Conservation (phyloP, 2,329 filamentous ascomycete genomes). For the Fusarium sororula region DNA sequence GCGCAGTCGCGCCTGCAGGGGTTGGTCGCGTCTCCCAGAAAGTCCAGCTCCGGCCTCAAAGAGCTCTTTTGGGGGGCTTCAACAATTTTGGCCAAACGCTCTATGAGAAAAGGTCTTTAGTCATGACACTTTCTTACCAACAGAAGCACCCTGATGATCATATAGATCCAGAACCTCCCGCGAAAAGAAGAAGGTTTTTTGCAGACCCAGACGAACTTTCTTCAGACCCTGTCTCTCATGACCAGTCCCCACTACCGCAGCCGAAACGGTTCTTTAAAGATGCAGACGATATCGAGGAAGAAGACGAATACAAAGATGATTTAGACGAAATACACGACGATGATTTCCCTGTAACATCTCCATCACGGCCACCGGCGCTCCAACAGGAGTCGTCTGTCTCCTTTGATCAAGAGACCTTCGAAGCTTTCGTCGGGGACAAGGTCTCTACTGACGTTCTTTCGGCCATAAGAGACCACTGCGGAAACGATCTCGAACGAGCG, state of each 20-base stretch:
- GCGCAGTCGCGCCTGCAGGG: constrained; percentile 46
- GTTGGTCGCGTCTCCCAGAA: constrained; percentile 51
- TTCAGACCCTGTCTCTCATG: constrained; percentile 39
- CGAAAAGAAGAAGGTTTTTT: constrained; percentile 56
- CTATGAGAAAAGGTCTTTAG: background rate
- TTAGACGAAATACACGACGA: constrained; percentile 28
- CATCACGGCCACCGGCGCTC: constrained; percentile 6
- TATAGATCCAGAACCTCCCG: constrained; percentile 51
- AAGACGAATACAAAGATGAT: constrained; percentile 23
- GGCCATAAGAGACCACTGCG: constrained; percentile 63
- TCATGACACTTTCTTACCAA: constrained; percentile 23
- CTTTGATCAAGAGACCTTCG: constrained; percentile 68
- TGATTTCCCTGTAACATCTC: constrained; percentile 7
- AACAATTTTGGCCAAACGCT: background rate
- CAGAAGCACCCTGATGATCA: constrained; percentile 52
- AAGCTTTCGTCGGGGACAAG: constrained; percentile 67
- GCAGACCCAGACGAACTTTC: constrained; percentile 46
- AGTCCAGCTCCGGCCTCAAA: constrained; percentile 5
- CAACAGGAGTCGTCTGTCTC: constrained; percentile 44
- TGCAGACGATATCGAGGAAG: constrained; percentile 33
- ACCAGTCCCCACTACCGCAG: constrained; percentile 36
- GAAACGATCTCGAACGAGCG: constrained; percentile 67
- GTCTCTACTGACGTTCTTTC: constrained; percentile 59
- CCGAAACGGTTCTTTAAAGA: constrained; percentile 42
- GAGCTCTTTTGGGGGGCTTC: background rate